These are phyloP conservation scores for Bryopsis sp. DNA, from an alignment of 139 green algal genomes.

Conservation along the genomic window DNA sequence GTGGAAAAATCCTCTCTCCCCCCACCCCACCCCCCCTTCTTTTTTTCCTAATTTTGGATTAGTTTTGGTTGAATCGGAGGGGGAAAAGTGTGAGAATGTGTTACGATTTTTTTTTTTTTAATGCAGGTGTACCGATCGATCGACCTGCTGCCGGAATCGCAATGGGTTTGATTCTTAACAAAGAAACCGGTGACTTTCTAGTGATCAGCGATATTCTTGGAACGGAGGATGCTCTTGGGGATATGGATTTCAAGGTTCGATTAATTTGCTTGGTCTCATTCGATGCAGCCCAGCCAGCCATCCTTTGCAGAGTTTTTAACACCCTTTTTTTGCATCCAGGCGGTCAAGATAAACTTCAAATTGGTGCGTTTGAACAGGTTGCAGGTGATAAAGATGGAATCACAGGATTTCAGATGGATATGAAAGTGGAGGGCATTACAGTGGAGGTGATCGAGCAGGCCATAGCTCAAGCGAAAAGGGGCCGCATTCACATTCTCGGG, in stretches of 20 bases:
- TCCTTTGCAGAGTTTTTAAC: neutral
- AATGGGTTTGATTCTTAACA: conserved; percentile 94
- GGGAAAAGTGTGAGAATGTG: neutral
- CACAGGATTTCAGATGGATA: conserved; percentile 87
- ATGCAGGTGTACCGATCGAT: conserved; percentile 82
- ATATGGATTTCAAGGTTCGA: conserved; percentile 99
- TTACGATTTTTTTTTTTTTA: too few relatives aligned
- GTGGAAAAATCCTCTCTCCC: neutral
- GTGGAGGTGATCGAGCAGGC: conserved; percentile 34
- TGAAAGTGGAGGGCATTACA: conserved; percentile 61
- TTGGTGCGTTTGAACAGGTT: conserved; percentile 25
- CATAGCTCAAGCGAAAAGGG: conserved; percentile 53
- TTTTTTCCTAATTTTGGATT: too few relatives aligned
- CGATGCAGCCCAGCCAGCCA: conserved; percentile 36
- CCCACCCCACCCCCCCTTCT: neutral
- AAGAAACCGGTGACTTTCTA: conserved; percentile 31
- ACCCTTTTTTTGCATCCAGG: neutral
- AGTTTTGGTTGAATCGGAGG: too few relatives aligned
- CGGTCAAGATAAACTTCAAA: conserved; percentile 15
- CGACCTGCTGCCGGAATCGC: conserved; percentile 84
- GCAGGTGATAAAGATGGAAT: conserved; percentile 25
- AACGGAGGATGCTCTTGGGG: conserved; percentile 86
- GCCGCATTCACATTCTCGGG: conserved; percentile 61
- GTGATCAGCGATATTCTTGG: conserved; percentile 95
- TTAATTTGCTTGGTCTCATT: too few relatives aligned